Evolutionary conservation across 129 eudicot genomes (phyloP), one percentile per base, ranked within the genome.

Genomic region (Silybum marianum): DNA sequence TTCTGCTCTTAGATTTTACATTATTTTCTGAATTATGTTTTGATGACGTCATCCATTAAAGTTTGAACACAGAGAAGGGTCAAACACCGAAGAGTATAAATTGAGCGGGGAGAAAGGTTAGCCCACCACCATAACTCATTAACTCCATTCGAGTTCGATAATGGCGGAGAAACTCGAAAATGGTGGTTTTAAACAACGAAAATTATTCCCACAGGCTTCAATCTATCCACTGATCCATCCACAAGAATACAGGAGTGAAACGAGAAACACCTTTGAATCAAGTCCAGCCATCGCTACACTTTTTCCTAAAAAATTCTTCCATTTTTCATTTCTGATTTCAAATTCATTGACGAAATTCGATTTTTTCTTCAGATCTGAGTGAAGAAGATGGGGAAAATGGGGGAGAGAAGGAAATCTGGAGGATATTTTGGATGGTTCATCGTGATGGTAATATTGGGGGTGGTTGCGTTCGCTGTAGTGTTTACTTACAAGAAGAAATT

Each of bases 381-480:
- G 22, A 65, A 6, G 14, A 77, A 12, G 63, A 65, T 40, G 73
- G 72, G 80, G 36, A 54, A 62, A 44, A 81, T 80, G 86, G 80
- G 79, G 3, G 81, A 63, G 16, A 24, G 81, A 3, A 26, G 39
- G 68, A 81, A 73, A 62, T 77, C 86, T 6, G 11, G 76, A 21
- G 85, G 91, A n/a, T 89, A 84, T 38, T 83, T 65, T 12, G 85
- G 81, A 4, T 81, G 86, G 83, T 22, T 87, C 1, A 11, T 90
- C 39, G 89, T 84, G 38, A 36, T 88, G 23, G 40, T 84, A 14
- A 38, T 85, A 13, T 66, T 76, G 58, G 91, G 68, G 19, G 86
- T 71, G 11, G 80, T 85, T 1, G 93, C 76, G 16, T 74, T 74
- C 6, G 87, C 77, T 10, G 32, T 87, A 7, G 73, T 71, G 63